Evolutionary conservation across 1,139 yeast genomes (phyloP).

Genomic region (Keqinozyma sinolaborantium): DNA sequence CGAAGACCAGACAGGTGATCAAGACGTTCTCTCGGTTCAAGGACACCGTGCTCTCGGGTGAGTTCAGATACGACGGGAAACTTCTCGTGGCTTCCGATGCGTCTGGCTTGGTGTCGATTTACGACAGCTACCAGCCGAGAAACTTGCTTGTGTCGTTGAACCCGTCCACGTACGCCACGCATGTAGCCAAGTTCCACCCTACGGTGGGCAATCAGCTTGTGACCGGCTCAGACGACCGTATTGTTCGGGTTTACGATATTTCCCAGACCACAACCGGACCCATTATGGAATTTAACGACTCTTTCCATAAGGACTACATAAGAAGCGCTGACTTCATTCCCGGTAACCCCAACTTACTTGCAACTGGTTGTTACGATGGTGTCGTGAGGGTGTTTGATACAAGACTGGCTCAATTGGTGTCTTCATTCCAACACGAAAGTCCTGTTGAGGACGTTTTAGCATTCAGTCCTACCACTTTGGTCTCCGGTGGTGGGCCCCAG

Average conservation of each 20-base stretch:
- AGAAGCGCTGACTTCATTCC: constrained; percentile 81
- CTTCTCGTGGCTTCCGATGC: constrained; percentile 86
- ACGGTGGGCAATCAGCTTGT: constrained; percentile 65
- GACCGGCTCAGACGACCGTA: constrained; percentile 90
- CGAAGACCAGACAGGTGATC: constrained; percentile 86
- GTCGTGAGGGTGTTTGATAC: constrained; percentile 82
- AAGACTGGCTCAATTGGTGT: constrained; percentile 47
- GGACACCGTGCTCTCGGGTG: constrained; percentile 86
- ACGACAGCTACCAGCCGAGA: constrained; percentile 77
- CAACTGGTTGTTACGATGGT: constrained; percentile 97
- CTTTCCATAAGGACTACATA: constrained; percentile 79
- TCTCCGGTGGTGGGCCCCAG: constrained; percentile 82
- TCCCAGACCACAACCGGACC: constrained; percentile 69
- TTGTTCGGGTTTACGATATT: constrained; percentile 84
- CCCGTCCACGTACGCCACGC: constrained; percentile 86
- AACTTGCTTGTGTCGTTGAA: constrained; percentile 73
- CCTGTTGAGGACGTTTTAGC: constrained; percentile 91
- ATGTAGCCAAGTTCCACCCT: constrained; percentile 91
- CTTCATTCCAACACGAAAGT: constrained; percentile 34
- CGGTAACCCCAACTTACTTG: constrained; percentile 64
- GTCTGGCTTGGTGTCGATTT: constrained; percentile 79
- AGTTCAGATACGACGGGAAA: constrained; percentile 79
- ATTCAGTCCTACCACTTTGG: constrained; percentile 72
- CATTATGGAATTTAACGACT: constrained; percentile 59
- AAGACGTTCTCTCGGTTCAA: constrained; percentile 89